Base-by-base conservation (phyloP, 106 monocot genomes). In the Iris macrosiphon region DNA sequence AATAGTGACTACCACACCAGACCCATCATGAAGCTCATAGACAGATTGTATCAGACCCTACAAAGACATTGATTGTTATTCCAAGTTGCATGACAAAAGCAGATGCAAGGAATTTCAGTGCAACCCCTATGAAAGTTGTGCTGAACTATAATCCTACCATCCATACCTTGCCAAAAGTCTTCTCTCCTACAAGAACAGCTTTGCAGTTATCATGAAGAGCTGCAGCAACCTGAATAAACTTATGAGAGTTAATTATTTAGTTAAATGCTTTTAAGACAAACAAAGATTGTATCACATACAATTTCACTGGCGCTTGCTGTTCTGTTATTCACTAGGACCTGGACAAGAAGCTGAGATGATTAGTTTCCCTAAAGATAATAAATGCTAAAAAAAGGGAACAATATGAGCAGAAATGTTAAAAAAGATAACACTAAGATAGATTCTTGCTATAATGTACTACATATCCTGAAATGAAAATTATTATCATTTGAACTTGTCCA, bases 241-340 rank as follows among this genome's bases (percentile, higher is more conserved):
- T 9, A 50, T 40, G 5, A 45, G 28, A 23, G 27, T 31, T 23
- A 7, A 8, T 24, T 17, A 7, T 26, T 20, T 4, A 37, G 9
- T 21, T 12, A 37, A 21, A 2, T 21, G 37, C 7, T 10, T 17
- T 23, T 23, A 22, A 22, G 15, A 49, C 20, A 8, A 21, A 22
- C 49, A 56, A 10, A 20, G 12, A 24, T 12, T 38, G 13, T 17
- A 57, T 4, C 4, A 64, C 86, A 80, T 62, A 96, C 96, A 58
- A 96, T 96, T 78, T 96, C 96, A 69, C 89, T 96, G 30, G 90
- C 89, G 71, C 96, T 96, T 56, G 96, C 96, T 24, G 96, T 96
- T 64, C 73, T 85, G 17, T 73, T 82, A 66, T 96, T 96, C 71
- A 96, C 86, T 22, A 96, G 58, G 49, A 96, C 68, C 96, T 96